These are phyloP conservation scores for Alternaria angustiovoidea DNA, from an alignment of 2,329 filamentous ascomycete species.

Conservation along the genomic window DNA sequence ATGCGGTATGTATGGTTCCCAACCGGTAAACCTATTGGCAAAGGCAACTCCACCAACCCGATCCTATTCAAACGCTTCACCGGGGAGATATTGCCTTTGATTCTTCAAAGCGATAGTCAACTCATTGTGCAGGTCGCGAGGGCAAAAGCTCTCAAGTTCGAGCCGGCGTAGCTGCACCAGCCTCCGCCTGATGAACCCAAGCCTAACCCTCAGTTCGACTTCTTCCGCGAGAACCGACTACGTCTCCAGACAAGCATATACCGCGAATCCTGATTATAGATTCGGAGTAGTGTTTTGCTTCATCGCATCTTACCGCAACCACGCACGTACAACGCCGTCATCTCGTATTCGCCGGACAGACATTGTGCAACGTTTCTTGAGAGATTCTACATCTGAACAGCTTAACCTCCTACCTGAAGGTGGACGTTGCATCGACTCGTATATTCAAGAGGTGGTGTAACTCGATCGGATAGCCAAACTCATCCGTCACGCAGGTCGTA, in stretches of 20 bases:
- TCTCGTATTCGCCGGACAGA: not conserved
- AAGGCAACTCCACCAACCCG: not conserved
- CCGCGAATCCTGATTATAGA: not conserved
- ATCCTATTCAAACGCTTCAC: not conserved
- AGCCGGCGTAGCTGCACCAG: not conserved
- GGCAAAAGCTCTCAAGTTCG: not conserved
- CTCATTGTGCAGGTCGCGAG: not conserved
- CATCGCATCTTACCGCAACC: not conserved
- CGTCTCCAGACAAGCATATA: not conserved
- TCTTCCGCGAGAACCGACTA: not conserved
- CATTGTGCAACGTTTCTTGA: not conserved
- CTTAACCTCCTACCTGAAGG: not conserved
- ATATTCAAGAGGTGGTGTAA: not conserved
- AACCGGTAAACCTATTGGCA: not conserved
- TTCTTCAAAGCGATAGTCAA: not conserved
- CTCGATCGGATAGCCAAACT: not conserved
- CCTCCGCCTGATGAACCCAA: not conserved
- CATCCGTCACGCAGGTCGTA: not conserved
- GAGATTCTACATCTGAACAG: not conserved
- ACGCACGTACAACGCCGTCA: not conserved
- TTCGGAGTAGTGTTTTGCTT: not conserved
- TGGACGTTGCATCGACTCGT: not conserved
- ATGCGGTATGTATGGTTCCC: not conserved
- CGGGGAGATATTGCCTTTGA: not conserved
- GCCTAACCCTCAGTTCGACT: not conserved